Conservation (phyloP, 225 moss, liverwort and hornwort species). For the Takakia lepidozioides region DNA sequence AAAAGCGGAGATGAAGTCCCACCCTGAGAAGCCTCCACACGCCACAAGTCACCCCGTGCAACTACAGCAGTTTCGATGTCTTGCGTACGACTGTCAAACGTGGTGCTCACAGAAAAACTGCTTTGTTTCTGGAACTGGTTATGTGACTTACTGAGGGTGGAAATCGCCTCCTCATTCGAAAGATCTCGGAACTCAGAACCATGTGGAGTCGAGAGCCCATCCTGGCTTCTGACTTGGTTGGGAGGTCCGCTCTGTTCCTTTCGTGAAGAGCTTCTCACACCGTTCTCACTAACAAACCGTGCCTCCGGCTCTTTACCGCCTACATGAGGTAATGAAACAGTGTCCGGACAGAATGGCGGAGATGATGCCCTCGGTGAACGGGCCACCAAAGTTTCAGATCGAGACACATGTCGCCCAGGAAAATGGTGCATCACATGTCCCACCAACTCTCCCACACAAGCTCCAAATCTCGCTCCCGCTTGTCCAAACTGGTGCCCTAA, state of each 20-base stretch:
- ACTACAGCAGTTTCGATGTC: constrained; percentile 70
- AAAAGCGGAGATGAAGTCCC: constrained; percentile 52
- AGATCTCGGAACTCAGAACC: constrained; percentile 21
- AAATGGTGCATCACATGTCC: constrained; percentile 53
- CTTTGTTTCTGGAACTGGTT: constrained; percentile 31
- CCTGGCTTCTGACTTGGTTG: too few relatives aligned
- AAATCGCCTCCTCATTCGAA: constrained; percentile 21
- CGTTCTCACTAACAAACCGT: constrained; percentile 10
- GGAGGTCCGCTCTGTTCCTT: constrained; percentile 8
- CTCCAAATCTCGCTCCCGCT: constrained; percentile 56
- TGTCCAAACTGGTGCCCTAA: constrained; percentile 52
- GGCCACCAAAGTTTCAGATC: constrained; percentile 3
- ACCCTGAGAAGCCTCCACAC: constrained; percentile 65
- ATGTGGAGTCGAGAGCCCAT: constrained; percentile 6
- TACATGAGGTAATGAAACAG: too few relatives aligned
- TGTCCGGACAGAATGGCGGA: too few relatives aligned
- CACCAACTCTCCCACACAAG: constrained; percentile 51
- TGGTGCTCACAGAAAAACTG: constrained; percentile 63
- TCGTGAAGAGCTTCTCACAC: constrained; percentile 7
- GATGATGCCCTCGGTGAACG: not conserved
- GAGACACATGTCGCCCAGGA: constrained; percentile 20
- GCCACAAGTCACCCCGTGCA: constrained; percentile 69
- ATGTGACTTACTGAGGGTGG: constrained; percentile 24
- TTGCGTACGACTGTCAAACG: constrained; percentile 56
- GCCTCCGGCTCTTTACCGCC: constrained; percentile 16